Conservation (phyloP, 345 rosid genomes). For the Sonneratia alba region DNA sequence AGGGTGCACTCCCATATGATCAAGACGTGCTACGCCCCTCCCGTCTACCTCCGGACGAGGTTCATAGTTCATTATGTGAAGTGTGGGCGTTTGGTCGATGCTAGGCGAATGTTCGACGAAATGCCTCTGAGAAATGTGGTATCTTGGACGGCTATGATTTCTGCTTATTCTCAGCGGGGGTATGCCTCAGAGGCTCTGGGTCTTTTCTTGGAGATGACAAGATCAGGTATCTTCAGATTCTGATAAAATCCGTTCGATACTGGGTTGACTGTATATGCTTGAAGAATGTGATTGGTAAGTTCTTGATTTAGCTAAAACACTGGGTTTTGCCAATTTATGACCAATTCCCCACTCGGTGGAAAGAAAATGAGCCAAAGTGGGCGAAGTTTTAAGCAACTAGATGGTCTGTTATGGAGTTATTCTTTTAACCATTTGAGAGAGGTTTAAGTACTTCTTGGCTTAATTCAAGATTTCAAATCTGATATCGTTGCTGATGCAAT, state of each 20-base stretch:
- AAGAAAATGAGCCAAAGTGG: no score
- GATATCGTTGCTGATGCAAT: no score
- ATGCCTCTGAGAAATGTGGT: slow-evolving; percentile 67
- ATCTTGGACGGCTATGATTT: slow-evolving; percentile 92
- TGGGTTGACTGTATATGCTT: not conserved
- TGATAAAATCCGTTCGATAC: not conserved
- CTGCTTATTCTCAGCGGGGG: slow-evolving; percentile 74
- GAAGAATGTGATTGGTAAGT: not conserved
- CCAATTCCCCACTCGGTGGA: not conserved
- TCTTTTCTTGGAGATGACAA: slow-evolving; percentile 57
- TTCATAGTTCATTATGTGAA: slow-evolving; percentile 50
- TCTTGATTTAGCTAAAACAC: not conserved
- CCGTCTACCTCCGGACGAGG: slow-evolving; percentile 51
- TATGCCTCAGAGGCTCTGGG: slow-evolving; percentile 37
- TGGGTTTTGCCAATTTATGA: not conserved
- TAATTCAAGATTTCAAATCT: no score
- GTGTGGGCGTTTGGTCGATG: slow-evolving; percentile 38
- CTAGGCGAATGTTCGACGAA: slow-evolving; percentile 70
- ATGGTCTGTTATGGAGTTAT: no score
- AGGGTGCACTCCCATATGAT: slow-evolving; percentile 83
- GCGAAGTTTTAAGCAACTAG: no score
- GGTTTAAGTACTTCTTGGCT: no score
- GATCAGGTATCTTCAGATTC: slow-evolving; percentile 40
- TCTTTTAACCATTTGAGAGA: no score
- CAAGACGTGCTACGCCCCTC: slow-evolving; percentile 43